phyloP scores from a whole-genome alignment of 2,329 filamentous ascomycete genomes.

The Tolypocladium inflatum region DNA sequence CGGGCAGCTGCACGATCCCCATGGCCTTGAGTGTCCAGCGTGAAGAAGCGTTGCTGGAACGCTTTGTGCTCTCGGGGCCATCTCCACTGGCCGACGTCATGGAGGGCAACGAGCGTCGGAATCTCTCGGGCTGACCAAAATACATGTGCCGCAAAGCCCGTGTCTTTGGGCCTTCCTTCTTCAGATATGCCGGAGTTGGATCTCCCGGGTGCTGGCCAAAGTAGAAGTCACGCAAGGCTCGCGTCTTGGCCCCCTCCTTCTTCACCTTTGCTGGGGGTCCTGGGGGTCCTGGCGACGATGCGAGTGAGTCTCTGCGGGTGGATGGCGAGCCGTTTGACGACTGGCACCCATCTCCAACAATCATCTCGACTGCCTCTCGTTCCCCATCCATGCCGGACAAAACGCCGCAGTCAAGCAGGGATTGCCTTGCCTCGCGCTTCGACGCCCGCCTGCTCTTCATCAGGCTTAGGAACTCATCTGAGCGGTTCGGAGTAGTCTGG shows the following conservation, averaged over 20 bases:
- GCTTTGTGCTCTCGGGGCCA: conserved; percentile 14
- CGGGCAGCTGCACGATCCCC: conserved; percentile 42
- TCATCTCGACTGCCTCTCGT: conserved; percentile 21
- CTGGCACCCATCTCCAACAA: conserved; percentile 20
- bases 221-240: conserved; percentile 16
- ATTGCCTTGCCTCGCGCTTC: conserved; percentile 22
- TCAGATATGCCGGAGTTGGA: conserved; percentile 1
- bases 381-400: conserved; percentile 30
- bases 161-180: conserved; percentile 21
- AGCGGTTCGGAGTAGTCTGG: conserved; percentile 14
- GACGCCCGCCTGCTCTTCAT: conserved; percentile 20
- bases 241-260: conserved; percentile 15
- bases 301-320: conserved; percentile 6
- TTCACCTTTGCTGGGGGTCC: background rate
- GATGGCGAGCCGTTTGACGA: conserved; percentile 12
- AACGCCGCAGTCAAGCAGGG: conserved; percentile 31
- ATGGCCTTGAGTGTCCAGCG: conserved; percentile 39
- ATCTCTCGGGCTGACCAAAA: conserved; percentile 18
- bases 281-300: conserved; percentile 5
- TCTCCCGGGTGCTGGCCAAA: background rate
- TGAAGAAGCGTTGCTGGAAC: conserved; percentile 29
- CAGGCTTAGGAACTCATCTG: conserved; percentile 24
- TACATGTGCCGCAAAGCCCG: conserved; percentile 25
- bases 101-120: conserved; percentile 30
- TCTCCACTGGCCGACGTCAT: conserved; percentile 16